Evolutionary conservation across 768 basidiomycete species (phyloP).

Genomic region (Daedaleopsis nitida): DNA sequence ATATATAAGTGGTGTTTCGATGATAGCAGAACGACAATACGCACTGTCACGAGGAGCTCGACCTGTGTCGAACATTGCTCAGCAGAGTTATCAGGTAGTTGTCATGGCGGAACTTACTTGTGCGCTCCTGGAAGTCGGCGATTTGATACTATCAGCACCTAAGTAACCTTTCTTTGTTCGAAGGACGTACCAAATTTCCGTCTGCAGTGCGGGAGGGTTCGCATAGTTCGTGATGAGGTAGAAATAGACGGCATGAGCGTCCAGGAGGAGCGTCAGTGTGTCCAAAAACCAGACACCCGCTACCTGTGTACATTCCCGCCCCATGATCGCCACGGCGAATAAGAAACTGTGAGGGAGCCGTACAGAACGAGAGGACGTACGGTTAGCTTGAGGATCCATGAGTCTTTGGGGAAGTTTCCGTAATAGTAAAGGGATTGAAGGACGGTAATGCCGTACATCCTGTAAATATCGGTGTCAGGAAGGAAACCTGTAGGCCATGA

Average conservation of each 20-base stretch:
- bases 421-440: conserved; percentile 7
- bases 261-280: conserved; percentile 8
- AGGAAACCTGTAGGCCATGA: not conserved
- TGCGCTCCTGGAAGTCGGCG: not conserved
- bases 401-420: conserved; percentile 6
- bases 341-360: no score
- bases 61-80: not conserved
- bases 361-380: not conserved
- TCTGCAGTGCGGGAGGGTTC: conserved; percentile 8
- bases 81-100: not conserved
- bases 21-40: not conserved
- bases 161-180: no score
- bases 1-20: not conserved
- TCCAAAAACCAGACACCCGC: conserved; percentile 7
- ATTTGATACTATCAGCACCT: not conserved
- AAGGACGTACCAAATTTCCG: conserved; percentile 9
- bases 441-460: conserved; percentile 5
- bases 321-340: not conserved
- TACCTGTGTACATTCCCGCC: not conserved
- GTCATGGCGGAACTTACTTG: not conserved
- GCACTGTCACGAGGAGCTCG: not conserved
- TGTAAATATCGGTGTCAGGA: not conserved
- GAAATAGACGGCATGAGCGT: conserved; percentile 16
- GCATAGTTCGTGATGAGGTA: conserved; percentile 18
- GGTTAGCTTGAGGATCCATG: not conserved